phyloP scores from a whole-genome alignment of 2,329 filamentous ascomycete genomes.

The Epichloe amarillans region DNA sequence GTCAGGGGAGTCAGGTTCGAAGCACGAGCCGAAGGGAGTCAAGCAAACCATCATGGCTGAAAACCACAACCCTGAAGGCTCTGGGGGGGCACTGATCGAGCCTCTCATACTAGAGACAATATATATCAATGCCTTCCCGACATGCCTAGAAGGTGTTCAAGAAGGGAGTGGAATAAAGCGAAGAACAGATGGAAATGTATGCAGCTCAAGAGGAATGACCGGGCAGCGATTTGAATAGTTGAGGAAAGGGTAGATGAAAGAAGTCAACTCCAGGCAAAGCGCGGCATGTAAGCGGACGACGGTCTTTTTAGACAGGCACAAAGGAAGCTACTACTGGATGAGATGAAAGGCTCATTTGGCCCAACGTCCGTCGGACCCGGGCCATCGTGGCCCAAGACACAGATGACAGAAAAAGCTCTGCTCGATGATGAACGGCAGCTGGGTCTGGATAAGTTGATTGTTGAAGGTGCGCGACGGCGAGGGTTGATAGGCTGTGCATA shows the following conservation, averaged over 20 bases:
- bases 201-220: not conserved
- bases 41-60: conserved; percentile 33
- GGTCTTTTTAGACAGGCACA: conserved; percentile 3
- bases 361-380: conserved; percentile 2
- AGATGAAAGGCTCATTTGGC: conserved; percentile 8
- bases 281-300: not conserved
- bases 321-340: not conserved
- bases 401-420: conserved; percentile 5
- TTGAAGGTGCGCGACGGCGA: conserved; percentile 13
- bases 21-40: conserved; percentile 23
- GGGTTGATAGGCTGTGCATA: conserved; percentile 20
- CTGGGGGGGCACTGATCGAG: conserved; percentile 27
- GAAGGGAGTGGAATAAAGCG: not conserved
- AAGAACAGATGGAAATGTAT: conserved; percentile 8
- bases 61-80: conserved; percentile 33
- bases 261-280: conserved; percentile 5
- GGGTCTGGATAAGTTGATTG: conserved; percentile 10
- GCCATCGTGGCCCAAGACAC: conserved; percentile 7
- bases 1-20: conserved; percentile 25
- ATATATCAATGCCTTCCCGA: not conserved
- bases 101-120: conserved; percentile 24
- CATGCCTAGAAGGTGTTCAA: conserved; percentile 6
- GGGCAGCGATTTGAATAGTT: conserved; percentile 10
- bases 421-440: conserved; percentile 10
- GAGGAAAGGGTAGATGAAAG: conserved; percentile 3